Evolutionary conservation across 306 rosid genomes (phyloP).

Genomic region (Morella rubra): DNA sequence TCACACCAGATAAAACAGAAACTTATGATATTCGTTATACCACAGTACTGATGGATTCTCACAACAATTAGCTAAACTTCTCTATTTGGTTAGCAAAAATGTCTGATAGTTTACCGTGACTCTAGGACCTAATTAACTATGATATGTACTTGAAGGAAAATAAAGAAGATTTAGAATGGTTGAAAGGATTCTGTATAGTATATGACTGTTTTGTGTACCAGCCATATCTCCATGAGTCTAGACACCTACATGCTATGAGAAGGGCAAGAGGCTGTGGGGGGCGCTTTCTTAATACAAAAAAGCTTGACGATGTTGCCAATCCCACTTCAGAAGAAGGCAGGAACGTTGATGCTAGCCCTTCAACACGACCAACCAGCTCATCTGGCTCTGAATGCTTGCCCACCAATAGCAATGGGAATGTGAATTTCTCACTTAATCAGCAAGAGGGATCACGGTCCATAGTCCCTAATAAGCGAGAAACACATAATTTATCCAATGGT

Average conservation of each 20-base stretch:
- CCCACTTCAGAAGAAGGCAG: slow-evolving; percentile 31
- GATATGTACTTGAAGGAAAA: too few species aligned
- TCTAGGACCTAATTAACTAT: too few species aligned
- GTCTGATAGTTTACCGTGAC: too few species aligned
- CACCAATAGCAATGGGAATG: slow-evolving; percentile 32
- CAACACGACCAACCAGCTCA: slow-evolving; percentile 23
- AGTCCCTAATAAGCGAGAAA: slow-evolving; percentile 26
- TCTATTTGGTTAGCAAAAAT: too few species aligned
- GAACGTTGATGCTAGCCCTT: slow-evolving; percentile 28
- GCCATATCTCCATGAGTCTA: slow-evolving; percentile 93
- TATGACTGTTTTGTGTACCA: slow-evolving; percentile 29
- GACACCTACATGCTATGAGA: slow-evolving; percentile 84
- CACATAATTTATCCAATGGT: slow-evolving; percentile 34
- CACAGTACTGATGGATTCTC: too few species aligned
- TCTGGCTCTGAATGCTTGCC: slow-evolving; percentile 22
- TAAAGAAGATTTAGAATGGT: slow-evolving; percentile 8
- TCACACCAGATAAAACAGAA: too few species aligned
- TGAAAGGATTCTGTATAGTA: slow-evolving; percentile 2
- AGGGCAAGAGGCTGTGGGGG: slow-evolving; percentile 92
- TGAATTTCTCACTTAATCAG: slow-evolving; percentile 34
- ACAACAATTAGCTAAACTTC: too few species aligned
- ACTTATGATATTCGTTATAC: too few species aligned
- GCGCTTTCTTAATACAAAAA: slow-evolving; percentile 79
- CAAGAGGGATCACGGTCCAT: slow-evolving; percentile 31
- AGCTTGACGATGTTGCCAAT: slow-evolving; percentile 37